phyloP scores from a whole-genome alignment of 352 stramenopile genomes.

The Aphanomyces stellatus region DNA sequence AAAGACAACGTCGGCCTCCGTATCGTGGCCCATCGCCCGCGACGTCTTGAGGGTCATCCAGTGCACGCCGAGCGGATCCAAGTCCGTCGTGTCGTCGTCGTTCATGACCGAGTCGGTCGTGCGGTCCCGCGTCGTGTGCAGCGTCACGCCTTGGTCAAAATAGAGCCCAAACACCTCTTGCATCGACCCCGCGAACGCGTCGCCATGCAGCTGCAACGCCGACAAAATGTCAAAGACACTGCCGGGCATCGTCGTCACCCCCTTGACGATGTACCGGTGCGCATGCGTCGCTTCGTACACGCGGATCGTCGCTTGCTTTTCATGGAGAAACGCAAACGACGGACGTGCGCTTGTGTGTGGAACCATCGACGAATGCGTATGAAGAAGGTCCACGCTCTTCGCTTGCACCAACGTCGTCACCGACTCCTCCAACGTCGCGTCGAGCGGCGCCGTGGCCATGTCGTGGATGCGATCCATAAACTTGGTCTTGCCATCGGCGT shows the following conservation, averaged over 20 bases:
- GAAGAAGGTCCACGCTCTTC: not conserved
- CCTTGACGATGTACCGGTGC: conserved; percentile 5
- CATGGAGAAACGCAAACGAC: not conserved
- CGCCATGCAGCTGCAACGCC: not conserved
- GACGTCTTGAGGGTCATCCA: not conserved
- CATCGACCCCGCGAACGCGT: not conserved
- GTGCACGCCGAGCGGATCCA: not conserved
- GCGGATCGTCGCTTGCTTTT: not conserved
- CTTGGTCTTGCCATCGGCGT: not conserved
- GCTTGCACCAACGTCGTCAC: not conserved
- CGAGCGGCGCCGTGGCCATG: not conserved
- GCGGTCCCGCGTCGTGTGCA: not conserved
- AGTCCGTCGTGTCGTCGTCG: not conserved
- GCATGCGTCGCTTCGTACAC: not conserved
- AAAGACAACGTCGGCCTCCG: not conserved
- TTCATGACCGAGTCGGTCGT: not conserved
- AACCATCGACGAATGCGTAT: not conserved
- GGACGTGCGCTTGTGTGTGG: not conserved
- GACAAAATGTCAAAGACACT: conserved; percentile 7
- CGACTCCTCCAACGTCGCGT: not conserved
- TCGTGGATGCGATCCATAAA: not conserved
- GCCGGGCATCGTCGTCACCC: not conserved
- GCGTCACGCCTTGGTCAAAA: conserved; percentile 16
- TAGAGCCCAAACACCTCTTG: not conserved
- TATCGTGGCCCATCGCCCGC: not conserved